These are phyloP conservation scores for Rasamsonia emersonii DNA, from an alignment of 2,329 filamentous ascomycete species.

Conservation along the genomic window DNA sequence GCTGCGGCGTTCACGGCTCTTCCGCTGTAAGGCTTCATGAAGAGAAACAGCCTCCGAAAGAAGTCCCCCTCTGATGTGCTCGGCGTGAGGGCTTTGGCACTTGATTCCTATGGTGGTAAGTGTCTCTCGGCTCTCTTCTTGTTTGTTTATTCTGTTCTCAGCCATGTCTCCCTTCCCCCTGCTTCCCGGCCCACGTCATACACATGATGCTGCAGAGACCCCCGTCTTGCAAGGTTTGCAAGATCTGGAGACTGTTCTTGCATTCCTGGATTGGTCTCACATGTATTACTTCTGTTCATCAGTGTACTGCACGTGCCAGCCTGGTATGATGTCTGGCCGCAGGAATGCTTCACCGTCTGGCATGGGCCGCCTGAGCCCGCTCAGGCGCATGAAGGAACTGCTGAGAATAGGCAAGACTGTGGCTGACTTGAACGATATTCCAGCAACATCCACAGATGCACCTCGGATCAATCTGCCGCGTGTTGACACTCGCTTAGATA, in stretches of 20 bases:
- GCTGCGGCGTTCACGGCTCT: too few relatives aligned
- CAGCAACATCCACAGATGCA: conserved; percentile 16
- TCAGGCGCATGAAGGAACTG: conserved; percentile 21
- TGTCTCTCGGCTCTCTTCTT: neutral
- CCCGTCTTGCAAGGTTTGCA: too few relatives aligned
- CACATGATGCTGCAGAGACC: too few relatives aligned
- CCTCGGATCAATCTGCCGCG: conserved; percentile 31
- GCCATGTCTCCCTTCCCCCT: too few relatives aligned
- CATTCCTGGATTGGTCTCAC: too few relatives aligned
- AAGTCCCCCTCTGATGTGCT: conserved; percentile 8
- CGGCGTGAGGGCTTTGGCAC: conserved; percentile 5
- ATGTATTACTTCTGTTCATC: too few relatives aligned
- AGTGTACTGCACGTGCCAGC: too few relatives aligned
- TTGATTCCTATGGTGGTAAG: conserved; percentile 9
- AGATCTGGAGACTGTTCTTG: too few relatives aligned
- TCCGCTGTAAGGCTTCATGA: conserved; percentile 7
- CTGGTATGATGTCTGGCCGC: too few relatives aligned
- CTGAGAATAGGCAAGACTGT: conserved; percentile 12
- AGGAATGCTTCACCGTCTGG: too few relatives aligned
- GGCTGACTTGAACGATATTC: conserved; percentile 20
- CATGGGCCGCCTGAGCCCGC: conserved; percentile 6
- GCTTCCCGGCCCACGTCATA: too few relatives aligned
- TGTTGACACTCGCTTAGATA: conserved; percentile 35
- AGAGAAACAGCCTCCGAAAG: conserved; percentile 7
- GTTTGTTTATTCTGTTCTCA: neutral